A percentile compares a stretch with the other conserved stretches of the same genome.
phyloP scores from a whole-genome alignment of 306 rosid genomes.

The Malus fusca region DNA sequence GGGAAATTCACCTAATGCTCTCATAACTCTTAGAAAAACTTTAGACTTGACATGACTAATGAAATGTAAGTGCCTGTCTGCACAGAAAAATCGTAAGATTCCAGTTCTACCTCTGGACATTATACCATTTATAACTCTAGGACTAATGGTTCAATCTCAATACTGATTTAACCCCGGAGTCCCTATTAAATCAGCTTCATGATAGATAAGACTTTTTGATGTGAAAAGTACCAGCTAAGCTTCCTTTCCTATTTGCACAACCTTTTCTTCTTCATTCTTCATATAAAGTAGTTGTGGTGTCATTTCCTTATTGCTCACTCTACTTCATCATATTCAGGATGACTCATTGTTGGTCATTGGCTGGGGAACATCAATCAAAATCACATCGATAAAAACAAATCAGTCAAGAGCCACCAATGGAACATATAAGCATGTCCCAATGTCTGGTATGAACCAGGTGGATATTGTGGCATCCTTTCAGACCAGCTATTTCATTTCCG shows the following conservation, averaged over 20 bases:
- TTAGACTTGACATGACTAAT: neutral
- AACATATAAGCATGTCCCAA: conserved; percentile 45
- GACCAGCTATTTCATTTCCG: conserved; percentile 85
- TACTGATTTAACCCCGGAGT: neutral
- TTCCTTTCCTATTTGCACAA: neutral
- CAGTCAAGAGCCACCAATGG: conserved; percentile 59
- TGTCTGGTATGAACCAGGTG: conserved; percentile 65
- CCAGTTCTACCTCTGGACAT: neutral
- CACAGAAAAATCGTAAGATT: neutral
- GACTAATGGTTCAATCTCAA: neutral
- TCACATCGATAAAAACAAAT: conserved; percentile 69
- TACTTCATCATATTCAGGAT: conserved; percentile 50
- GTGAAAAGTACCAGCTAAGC: neutral
- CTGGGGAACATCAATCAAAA: conserved; percentile 95
- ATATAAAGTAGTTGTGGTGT: neutral
- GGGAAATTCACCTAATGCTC: neutral
- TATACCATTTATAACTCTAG: neutral
- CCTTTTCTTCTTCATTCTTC: neutral
- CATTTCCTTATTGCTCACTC: conserved; percentile 23
- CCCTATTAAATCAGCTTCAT: neutral
- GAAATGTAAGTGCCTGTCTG: neutral
- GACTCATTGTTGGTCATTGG: conserved; percentile 85
- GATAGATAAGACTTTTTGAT: neutral
- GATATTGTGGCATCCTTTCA: conserved; percentile 96
- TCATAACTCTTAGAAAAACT: neutral